phyloP scores from a whole-genome alignment of 2,329 filamentous ascomycete genomes.

The Botryotinia narcissicola region DNA sequence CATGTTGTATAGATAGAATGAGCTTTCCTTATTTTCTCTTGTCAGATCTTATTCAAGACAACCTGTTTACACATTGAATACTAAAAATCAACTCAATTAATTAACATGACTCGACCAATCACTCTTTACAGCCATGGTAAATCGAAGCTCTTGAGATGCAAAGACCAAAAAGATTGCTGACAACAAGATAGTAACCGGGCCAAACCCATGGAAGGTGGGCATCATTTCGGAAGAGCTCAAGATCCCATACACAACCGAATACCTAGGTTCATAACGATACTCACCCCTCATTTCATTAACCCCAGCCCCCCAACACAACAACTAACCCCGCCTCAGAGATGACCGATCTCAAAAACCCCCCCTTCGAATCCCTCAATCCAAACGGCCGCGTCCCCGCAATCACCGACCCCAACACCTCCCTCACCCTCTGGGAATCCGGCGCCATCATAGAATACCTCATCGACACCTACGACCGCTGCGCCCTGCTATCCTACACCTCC shows the following conservation, averaged over 20 bases:
- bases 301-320: not conserved
- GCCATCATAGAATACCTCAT: constrained; percentile 46
- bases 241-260: constrained; percentile 40
- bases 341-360: constrained; percentile 40
- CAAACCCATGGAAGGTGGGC: constrained; percentile 35
- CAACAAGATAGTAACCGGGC: not conserved
- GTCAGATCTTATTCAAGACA: too few relatives aligned
- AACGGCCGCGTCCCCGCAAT: constrained; percentile 35
- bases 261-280: not conserved
- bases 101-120: constrained; percentile 4
- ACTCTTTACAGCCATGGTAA: not conserved
- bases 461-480: constrained; percentile 40
- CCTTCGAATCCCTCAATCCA: constrained; percentile 39
- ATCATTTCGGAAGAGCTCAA: constrained; percentile 46
- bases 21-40: not conserved
- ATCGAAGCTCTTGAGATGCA: not conserved
- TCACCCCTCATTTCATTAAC: not conserved
- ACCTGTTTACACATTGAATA: not conserved
- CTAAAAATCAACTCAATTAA: not conserved
- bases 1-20: not conserved
- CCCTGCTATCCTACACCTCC: not conserved
- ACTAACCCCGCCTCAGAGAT: not conserved
- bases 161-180: not conserved
- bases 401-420: constrained; percentile 41
- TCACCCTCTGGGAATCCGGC: constrained; percentile 39